These are phyloP conservation scores for grape (Vitis vinifera) DNA, from an alignment of 164 flowering plant genomes.

Conservation along the genomic window ASM3070453v1 NC_081806.1:2621501-2622000, in stretches of 20 bases:
- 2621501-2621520: background rate
- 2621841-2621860: no score
- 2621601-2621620: slow-evolving; percentile 39
- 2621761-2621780: no score
- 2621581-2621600: slow-evolving; percentile 27
- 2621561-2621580: slow-evolving; percentile 11
- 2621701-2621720: background rate
- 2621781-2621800: no score
- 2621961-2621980: no score
- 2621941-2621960: no score
- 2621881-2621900: no score
- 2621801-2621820: no score
- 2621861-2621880: no score
- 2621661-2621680: slow-evolving; percentile 62
- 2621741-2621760: background rate
- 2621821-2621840: no score
- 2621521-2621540: slow-evolving; percentile 1
- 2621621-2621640: slow-evolving; percentile 76
- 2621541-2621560: background rate
- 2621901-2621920: no score
- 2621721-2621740: background rate
- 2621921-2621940: no score
- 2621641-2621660: slow-evolving; percentile 89
- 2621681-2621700: slow-evolving; percentile 65
- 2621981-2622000: no score